phyloP scores from a whole-genome alignment of 345 rosid species.

The Dipteronia dyeriana region DNA sequence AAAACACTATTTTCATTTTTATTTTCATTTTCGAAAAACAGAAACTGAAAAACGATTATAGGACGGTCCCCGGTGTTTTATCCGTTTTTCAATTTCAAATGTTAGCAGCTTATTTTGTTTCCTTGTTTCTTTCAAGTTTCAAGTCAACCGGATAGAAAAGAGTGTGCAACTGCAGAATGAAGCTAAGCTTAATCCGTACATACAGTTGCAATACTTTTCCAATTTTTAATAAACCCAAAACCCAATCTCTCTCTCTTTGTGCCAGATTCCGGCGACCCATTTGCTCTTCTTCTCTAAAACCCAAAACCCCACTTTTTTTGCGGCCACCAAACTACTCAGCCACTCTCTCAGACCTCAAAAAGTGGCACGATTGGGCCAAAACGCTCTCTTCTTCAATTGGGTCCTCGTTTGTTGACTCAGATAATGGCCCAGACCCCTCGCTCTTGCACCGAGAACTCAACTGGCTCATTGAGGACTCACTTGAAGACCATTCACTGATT shows the following conservation, averaged over 20 bases:
- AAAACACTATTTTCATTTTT: no score
- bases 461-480: conserved; percentile 77
- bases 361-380: conserved; percentile 86
- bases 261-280: conserved; percentile 12
- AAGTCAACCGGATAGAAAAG: neutral
- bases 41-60: no score
- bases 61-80: no score
- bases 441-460: conserved; percentile 68
- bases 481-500: conserved; percentile 36
- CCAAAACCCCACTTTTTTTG: conserved; percentile 55
- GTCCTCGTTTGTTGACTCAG: conserved; percentile 42
- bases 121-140: neutral
- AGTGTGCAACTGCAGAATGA: neutral
- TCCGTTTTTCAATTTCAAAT: no score
- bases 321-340: conserved; percentile 46
- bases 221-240: neutral
- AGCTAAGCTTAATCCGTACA: neutral
- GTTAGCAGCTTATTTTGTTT: no score
- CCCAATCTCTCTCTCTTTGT: neutral
- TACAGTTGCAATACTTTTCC: neutral
- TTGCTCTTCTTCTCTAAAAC: conserved; percentile 30
- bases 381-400: conserved; percentile 60
- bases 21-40: no score
- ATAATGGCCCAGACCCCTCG: conserved; percentile 65
- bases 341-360: conserved; percentile 49